These are phyloP conservation scores for Ostreobium quekettii DNA, from an alignment of 139 green algal species.

Conservation along the genomic window DNA sequence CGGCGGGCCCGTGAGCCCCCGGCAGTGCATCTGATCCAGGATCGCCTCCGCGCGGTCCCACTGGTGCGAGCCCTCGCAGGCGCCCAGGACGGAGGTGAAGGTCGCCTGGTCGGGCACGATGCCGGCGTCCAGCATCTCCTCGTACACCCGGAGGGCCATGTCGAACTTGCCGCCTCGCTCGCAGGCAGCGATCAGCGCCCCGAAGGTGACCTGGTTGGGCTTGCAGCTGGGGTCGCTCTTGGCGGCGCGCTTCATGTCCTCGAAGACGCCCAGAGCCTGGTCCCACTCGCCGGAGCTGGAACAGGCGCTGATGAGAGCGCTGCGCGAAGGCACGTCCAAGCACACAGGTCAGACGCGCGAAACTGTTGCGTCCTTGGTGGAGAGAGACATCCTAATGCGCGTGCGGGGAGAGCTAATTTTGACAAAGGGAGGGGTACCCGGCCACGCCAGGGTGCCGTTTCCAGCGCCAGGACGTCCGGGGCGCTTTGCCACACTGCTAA, in stretches of 20 bases:
- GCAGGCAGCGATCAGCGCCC: constrained; percentile 56
- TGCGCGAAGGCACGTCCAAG: too few species aligned
- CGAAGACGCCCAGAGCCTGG: constrained; percentile 10
- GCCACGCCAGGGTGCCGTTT: too few species aligned
- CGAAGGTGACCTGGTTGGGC: constrained; percentile 69
- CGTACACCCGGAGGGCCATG: constrained; percentile 29
- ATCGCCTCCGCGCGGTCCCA: constrained; percentile 12
- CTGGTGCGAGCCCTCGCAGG: constrained; percentile 7
- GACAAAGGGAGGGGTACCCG: too few species aligned
- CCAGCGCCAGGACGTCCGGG: too few species aligned
- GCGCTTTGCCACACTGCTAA: too few species aligned
- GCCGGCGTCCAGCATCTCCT: constrained; percentile 11
- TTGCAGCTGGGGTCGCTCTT: constrained; percentile 32
- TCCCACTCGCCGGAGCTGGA: constrained; percentile 16
- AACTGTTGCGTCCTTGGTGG: too few species aligned
- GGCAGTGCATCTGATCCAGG: constrained; percentile 10
- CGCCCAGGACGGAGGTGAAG: constrained; percentile 12
- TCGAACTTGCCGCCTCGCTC: constrained; percentile 50
- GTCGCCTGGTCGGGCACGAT: constrained; percentile 17
- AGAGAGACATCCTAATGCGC: too few species aligned
- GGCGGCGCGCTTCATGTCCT: constrained; percentile 11
- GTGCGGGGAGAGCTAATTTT: too few species aligned
- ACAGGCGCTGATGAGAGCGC: constrained; percentile 13
- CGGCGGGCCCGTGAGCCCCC: background rate
- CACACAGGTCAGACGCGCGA: too few species aligned